phyloP scores from a whole-genome alignment of 2,329 filamentous ascomycete genomes.

The Mycocentrospora acerina region DNA sequence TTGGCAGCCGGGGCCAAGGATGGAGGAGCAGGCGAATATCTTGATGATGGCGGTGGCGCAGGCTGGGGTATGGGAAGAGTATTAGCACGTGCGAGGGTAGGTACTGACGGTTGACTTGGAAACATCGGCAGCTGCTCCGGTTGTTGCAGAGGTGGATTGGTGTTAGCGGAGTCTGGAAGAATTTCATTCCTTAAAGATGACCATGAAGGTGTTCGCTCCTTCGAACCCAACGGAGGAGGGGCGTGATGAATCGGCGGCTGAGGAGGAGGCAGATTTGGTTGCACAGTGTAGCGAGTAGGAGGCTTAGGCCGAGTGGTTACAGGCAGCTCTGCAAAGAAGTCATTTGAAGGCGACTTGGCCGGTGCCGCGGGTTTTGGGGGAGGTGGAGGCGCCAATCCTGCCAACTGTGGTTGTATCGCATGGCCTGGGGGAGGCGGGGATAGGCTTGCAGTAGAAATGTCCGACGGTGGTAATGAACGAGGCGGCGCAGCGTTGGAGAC shows the following conservation, averaged over 20 bases:
- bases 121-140: constrained; percentile 46
- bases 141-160: constrained; percentile 39
- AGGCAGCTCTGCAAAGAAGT: constrained; percentile 54
- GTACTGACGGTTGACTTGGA: constrained; percentile 32
- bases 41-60: constrained; percentile 26
- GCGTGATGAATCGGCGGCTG: constrained; percentile 24
- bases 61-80: constrained; percentile 36
- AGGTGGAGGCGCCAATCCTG: constrained; percentile 24
- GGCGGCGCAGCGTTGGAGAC: constrained; percentile 19
- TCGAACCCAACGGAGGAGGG: constrained; percentile 27
- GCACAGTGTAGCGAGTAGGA: constrained; percentile 44
- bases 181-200: constrained; percentile 40
- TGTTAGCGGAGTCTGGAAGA: constrained; percentile 27
- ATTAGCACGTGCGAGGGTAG: constrained; percentile 26
- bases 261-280: constrained; percentile 27
- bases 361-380: constrained; percentile 29
- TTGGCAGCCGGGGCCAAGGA: constrained; percentile 30
- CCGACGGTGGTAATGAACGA: constrained; percentile 28
- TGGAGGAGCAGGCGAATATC: constrained; percentile 41
- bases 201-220: constrained; percentile 40
- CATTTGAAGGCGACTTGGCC: constrained; percentile 34
- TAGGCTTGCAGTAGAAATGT: constrained; percentile 35
- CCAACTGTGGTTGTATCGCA: constrained; percentile 35
- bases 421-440: constrained; percentile 46
- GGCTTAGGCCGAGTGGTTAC: constrained; percentile 44